These are phyloP conservation scores for Posidonia oceanica DNA, from an alignment of 116 monocot genomes.

Conservation along the genomic window DNA sequence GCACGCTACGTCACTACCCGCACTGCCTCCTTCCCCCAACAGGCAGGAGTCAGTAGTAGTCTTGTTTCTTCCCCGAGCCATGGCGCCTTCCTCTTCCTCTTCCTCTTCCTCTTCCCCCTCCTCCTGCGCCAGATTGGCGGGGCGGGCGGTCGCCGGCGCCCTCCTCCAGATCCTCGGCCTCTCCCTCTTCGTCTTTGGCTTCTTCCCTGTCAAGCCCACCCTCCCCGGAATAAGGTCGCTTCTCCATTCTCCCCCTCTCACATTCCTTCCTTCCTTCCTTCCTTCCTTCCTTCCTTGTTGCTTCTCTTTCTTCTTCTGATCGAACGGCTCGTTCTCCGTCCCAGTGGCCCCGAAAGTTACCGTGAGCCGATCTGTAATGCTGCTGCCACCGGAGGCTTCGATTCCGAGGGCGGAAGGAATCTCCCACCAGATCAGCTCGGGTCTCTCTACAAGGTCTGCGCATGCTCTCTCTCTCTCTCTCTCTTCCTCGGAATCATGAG, in stretches of 20 bases:
- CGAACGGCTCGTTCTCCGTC: not conserved
- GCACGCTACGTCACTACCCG: too few relatives aligned
- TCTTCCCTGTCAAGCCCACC: slow-evolving; percentile 85
- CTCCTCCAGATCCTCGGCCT: slow-evolving; percentile 78
- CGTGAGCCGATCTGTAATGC: slow-evolving; percentile 42
- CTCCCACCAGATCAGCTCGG: slow-evolving; percentile 43
- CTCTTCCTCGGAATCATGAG: too few relatives aligned
- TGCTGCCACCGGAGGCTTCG: not conserved
- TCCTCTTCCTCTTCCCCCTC: slow-evolving; percentile 7
- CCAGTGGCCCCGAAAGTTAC: slow-evolving; percentile 80
- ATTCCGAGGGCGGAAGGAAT: slow-evolving; percentile 9
- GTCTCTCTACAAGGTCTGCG: slow-evolving; percentile 47
- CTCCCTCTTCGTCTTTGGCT: slow-evolving; percentile 61
- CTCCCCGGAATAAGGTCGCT: slow-evolving; percentile 69
- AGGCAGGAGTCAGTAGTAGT: too few relatives aligned
- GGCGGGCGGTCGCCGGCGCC: slow-evolving; percentile 35
- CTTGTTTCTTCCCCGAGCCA: too few relatives aligned
- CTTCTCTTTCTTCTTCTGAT: not conserved
- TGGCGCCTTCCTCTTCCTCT: not conserved
- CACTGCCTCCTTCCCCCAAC: too few relatives aligned
- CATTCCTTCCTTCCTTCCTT: not conserved
- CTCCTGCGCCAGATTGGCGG: slow-evolving; percentile 28
- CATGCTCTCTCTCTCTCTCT: not conserved
- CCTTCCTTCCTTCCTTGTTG: not conserved
- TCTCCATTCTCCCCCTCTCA: not conserved